These are phyloP conservation scores for Backusella circina DNA, from an alignment of 192 early-diverging fungal species.

Conservation along the genomic window DNA sequence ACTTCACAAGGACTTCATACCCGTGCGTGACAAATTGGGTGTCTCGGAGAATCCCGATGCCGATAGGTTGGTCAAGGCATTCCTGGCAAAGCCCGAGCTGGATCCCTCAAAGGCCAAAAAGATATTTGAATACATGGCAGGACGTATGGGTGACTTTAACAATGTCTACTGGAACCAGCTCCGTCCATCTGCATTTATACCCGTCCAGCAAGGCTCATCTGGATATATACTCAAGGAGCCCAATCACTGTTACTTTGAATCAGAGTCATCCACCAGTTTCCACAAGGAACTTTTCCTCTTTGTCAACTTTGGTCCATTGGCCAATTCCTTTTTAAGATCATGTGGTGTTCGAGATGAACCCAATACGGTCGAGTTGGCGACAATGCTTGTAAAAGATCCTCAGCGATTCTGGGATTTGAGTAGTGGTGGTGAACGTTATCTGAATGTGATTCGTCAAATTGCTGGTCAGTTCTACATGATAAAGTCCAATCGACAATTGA, in stretches of 20 bases:
- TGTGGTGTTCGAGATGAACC: conserved; percentile 87
- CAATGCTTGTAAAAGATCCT: conserved; percentile 52
- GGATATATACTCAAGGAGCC: conserved; percentile 41
- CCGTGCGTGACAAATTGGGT: conserved; percentile 59
- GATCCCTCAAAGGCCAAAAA: conserved; percentile 25
- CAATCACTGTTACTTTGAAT: conserved; percentile 52
- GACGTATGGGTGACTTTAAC: conserved; percentile 57
- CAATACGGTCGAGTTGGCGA: conserved; percentile 65
- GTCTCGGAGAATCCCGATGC: conserved; percentile 58
- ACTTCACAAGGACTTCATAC: conserved; percentile 48
- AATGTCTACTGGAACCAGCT: conserved; percentile 53
- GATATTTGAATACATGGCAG: conserved; percentile 68
- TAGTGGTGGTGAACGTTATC: conserved; percentile 59
- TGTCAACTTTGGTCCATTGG: conserved; percentile 68
- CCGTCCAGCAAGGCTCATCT: conserved; percentile 41
- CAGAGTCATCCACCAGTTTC: conserved; percentile 35
- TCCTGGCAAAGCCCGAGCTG: conserved; percentile 28
- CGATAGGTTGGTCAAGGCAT: conserved; percentile 30
- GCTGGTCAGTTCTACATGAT: conserved; percentile 59
- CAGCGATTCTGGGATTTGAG: conserved; percentile 31
- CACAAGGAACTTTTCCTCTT: conserved; percentile 52
- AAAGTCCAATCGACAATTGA: conserved; percentile 37
- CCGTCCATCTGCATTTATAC: conserved; percentile 59
- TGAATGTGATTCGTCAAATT: conserved; percentile 66
- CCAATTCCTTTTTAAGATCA: conserved; percentile 73